Percentiles rank a stretch among this genome's conserved stretches.
Conservation (phyloP, 768 basidiomycete species). For the Lactarius hatsudake region DNA sequence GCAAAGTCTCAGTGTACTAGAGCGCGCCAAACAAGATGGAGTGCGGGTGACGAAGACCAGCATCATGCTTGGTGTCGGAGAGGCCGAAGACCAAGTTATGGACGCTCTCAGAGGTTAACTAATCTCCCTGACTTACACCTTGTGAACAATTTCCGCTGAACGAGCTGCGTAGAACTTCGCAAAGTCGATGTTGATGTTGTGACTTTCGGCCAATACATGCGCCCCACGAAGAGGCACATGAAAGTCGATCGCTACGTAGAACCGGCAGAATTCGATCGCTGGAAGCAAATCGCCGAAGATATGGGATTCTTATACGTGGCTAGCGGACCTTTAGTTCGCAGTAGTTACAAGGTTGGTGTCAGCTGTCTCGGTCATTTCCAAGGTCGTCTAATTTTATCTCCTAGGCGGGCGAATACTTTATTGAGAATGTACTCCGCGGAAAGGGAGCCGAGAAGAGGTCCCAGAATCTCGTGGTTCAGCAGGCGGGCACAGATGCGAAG, state of each 20-base stretch:
- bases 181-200: conserved; percentile 91
- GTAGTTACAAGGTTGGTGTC: conserved; percentile 86
- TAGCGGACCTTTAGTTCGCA: conserved; percentile 92
- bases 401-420: conserved; percentile 94
- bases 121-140: neutral
- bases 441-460: conserved; percentile 48
- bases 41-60: conserved; percentile 95
- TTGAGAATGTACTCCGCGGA: conserved; percentile 81
- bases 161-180: conserved; percentile 65
- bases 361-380: conserved; percentile 1
- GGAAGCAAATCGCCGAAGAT: conserved; percentile 86
- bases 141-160: conserved; percentile 9
- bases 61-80: conserved; percentile 97
- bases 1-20: conserved; percentile 76
- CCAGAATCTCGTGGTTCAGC: conserved; percentile 32
- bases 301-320: conserved; percentile 98
- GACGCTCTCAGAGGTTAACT: conserved; percentile 76
- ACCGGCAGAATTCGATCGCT: conserved; percentile 87
- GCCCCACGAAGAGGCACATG: conserved; percentile 98
- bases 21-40: conserved; percentile 79
- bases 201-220: conserved; percentile 99
- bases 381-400: neutral
- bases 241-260: conserved; percentile 97
- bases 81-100: conserved; percentile 77
- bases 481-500: conserved; percentile 1